Percentiles rank a stretch among this genome's conserved stretches.
Conservation (phyloP, 2,329 filamentous ascomycete species). For the Ophiosphaerella korrae region DNA sequence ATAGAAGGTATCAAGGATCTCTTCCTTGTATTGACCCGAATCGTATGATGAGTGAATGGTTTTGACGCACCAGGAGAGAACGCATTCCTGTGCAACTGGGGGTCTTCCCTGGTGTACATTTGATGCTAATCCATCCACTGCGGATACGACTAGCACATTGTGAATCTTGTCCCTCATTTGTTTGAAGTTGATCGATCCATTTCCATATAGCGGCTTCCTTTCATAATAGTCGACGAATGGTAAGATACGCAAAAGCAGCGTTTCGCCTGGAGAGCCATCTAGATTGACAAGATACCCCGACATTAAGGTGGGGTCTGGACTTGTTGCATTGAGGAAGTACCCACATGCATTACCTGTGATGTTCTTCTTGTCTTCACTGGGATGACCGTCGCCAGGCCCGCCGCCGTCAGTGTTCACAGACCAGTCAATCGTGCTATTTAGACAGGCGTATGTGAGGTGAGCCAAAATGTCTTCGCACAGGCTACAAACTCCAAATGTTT, state of each 20-base stretch:
- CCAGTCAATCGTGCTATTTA: slow-evolving; percentile 23
- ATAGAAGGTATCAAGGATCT: slow-evolving; percentile 7
- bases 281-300: slow-evolving; percentile 14
- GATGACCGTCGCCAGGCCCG: too few relatives aligned
- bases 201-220: slow-evolving; percentile 7
- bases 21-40: slow-evolving; percentile 17
- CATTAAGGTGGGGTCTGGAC: slow-evolving; percentile 19
- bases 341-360: slow-evolving; percentile 27
- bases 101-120: slow-evolving; percentile 8
- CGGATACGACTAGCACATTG: slow-evolving; percentile 13
- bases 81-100: slow-evolving; percentile 25
- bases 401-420: slow-evolving; percentile 4
- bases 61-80: slow-evolving; percentile 32
- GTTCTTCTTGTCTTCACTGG: too few relatives aligned
- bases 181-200: slow-evolving; percentile 24
- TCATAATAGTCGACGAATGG: slow-evolving; percentile 9
- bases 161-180: slow-evolving; percentile 11
- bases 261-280: slow-evolving; percentile 25
- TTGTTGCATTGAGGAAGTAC: slow-evolving; percentile 30
- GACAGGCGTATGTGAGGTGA: slow-evolving; percentile 14
- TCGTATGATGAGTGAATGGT: slow-evolving; percentile 22
- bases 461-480: slow-evolving; percentile 19
- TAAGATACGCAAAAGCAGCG: slow-evolving; percentile 14
- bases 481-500: slow-evolving; percentile 34
- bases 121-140: neutral